Conservation (phyloP, 345 rosid species). For the Bretschneidera sinensis region DNA sequence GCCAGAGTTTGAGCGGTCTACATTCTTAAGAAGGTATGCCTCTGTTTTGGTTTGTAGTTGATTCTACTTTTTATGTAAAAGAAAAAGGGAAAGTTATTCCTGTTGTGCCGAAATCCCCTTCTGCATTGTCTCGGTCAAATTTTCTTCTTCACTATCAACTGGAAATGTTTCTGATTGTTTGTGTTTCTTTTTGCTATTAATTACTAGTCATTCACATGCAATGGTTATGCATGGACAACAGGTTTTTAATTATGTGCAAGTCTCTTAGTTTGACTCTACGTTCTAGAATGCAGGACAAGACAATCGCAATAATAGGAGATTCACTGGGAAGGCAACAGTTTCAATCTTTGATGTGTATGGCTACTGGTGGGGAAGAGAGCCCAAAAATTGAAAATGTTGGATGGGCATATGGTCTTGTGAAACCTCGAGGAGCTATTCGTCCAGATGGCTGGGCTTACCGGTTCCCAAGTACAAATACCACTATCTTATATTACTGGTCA, state of each 20-base stretch:
- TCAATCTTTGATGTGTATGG: constrained; percentile 78
- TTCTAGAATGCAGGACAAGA: constrained; percentile 72
- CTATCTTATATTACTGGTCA: constrained; percentile 75
- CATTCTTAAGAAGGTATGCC: constrained; percentile 57
- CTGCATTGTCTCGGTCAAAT: not conserved
- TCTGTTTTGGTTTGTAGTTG: not conserved
- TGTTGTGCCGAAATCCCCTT: not conserved
- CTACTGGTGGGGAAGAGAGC: constrained; percentile 55
- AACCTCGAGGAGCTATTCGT: constrained; percentile 46
- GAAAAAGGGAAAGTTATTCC: not conserved
- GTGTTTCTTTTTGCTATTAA: too few species aligned
- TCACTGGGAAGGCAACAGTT: constrained; percentile 78
- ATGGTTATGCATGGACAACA: not conserved
- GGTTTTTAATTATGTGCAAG: not conserved
- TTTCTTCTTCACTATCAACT: not conserved
- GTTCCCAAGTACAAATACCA: constrained; percentile 58
- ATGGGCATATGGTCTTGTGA: constrained; percentile 52
- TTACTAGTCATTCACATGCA: not conserved
- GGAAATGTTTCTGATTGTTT: too few species aligned
- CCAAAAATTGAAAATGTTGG: constrained; percentile 57
- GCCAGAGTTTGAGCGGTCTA: constrained; percentile 54
- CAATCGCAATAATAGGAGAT: constrained; percentile 77
- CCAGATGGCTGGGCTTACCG: constrained; percentile 76
- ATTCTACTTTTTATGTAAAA: not conserved
- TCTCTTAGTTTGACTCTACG: not conserved